Conservation (phyloP, 108 stramenopile species). For the Fragilaria crotonensis region DNA sequence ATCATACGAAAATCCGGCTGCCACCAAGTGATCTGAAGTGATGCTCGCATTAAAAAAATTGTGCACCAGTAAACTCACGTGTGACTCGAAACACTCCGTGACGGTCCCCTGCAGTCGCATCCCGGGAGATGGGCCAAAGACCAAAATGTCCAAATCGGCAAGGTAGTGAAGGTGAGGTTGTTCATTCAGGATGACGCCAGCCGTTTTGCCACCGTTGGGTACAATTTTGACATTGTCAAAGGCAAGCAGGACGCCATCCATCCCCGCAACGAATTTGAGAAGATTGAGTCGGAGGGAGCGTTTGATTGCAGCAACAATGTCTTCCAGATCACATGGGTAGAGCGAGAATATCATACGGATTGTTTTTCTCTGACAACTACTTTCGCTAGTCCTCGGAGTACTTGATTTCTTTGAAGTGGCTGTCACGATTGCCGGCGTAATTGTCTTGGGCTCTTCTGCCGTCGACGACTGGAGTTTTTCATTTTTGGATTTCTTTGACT, state of each 20-base stretch:
- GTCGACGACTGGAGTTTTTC: slow-evolving; percentile 5
- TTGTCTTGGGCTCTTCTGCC: background rate
- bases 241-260: slow-evolving; percentile 40
- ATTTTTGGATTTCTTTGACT: slow-evolving; percentile 18
- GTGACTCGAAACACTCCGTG: slow-evolving; percentile 51
- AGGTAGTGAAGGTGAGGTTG: slow-evolving; percentile 51
- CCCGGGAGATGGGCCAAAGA: slow-evolving; percentile 34
- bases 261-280: slow-evolving; percentile 37
- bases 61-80: slow-evolving; percentile 40
- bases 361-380: slow-evolving; percentile 13
- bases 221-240: slow-evolving; percentile 32
- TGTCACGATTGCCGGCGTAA: background rate
- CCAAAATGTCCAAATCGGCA: slow-evolving; percentile 36
- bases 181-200: slow-evolving; percentile 44
- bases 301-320: slow-evolving; percentile 15
- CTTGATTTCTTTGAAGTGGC: background rate
- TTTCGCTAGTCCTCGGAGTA: background rate
- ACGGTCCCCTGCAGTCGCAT: slow-evolving; percentile 33
- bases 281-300: slow-evolving; percentile 22
- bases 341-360: slow-evolving; percentile 35
- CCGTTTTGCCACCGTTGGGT: slow-evolving; percentile 14
- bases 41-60: slow-evolving; percentile 60
- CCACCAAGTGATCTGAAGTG: slow-evolving; percentile 30
- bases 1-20: slow-evolving; percentile 37
- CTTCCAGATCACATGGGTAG: slow-evolving; percentile 30